These are phyloP conservation scores for Zasmidium angulare DNA, from an alignment of 2,329 filamentous ascomycete genomes.

Conservation along the genomic window DNA sequence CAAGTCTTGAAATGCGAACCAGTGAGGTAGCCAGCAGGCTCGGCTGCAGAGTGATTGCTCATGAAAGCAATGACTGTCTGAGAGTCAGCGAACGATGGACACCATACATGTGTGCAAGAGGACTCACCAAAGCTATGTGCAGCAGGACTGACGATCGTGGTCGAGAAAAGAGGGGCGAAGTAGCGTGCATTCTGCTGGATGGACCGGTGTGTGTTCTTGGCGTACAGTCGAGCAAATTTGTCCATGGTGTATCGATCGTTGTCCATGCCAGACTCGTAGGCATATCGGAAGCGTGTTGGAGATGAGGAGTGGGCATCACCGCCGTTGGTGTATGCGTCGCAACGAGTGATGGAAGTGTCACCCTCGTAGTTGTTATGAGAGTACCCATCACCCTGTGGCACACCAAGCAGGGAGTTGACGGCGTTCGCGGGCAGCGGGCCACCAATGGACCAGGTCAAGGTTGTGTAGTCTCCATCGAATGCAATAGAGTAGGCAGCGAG, in stretches of 20 bases:
- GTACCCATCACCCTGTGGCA: slow-evolving; percentile 8
- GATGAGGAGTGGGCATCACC: slow-evolving; percentile 19
- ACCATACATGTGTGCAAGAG: no score
- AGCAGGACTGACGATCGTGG: slow-evolving; percentile 17
- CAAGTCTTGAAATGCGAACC: slow-evolving; percentile 23
- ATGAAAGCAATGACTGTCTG: slow-evolving; percentile 17
- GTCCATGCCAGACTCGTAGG: slow-evolving; percentile 6
- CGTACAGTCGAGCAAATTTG: slow-evolving; percentile 17
- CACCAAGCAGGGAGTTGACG: not conserved
- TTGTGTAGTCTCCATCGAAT: slow-evolving; percentile 16
- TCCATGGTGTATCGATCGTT: slow-evolving; percentile 16
- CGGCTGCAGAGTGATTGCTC: slow-evolving; percentile 24
- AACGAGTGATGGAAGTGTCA: slow-evolving; percentile 33
- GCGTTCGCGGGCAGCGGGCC: slow-evolving; percentile 2
- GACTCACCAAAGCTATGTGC: slow-evolving; percentile 16
- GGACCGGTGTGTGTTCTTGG: slow-evolving; percentile 16
- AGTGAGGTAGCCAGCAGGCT: slow-evolving; percentile 22
- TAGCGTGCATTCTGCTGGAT: slow-evolving; percentile 16
- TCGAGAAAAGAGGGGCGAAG: slow-evolving; percentile 20
- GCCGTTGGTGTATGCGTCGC: slow-evolving; percentile 26
- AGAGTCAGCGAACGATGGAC: no score
- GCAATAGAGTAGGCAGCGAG: slow-evolving; percentile 32
- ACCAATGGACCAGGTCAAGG: slow-evolving; percentile 22
- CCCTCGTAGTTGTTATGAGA: slow-evolving; percentile 37
- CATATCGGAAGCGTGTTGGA: slow-evolving; percentile 16